Base-by-base conservation (phyloP, 2,329 filamentous ascomycete genomes). In the Xylaria polymorpha region DNA sequence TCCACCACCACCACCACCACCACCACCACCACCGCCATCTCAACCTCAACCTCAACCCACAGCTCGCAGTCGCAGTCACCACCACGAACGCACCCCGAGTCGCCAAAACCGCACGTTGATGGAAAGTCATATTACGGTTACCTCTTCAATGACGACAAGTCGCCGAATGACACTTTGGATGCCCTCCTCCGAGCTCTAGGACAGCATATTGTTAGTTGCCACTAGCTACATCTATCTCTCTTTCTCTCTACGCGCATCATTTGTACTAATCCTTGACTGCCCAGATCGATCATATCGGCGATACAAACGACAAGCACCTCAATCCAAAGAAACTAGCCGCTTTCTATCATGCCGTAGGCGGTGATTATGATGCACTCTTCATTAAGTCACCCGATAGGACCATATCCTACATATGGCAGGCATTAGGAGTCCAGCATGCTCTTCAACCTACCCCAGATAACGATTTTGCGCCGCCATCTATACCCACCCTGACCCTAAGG, bases 391-490 rank as follows among this genome's bases (percentile, higher is more conserved):
- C 92, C 22, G 83, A 90, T 69, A 83, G 89, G 44, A 91, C 91
- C 51, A 90, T 99, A 71, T 96, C 94, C 35, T 97, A 94, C 82
- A 96, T 98, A 72, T 98, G 97, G 85, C 92, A 94, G 77, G 92
- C 92, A 8, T 88, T 97, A 61, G 96, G 95, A 74, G 98, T 95
- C 79, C 92, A 94, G 75, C 95, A 98, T 81, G 90, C 90, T 59
- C 85, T 98, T 35, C 67, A 70, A 20, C 92, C 97, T 74, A 93
- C 93, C 0, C 88, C 88, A 57, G 87, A 89, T 46, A 86, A 90
- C 74, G 88, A 93, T 71, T 98, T 92, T 78, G 87, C 87, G 3
- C 84, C 90, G 0, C 96, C 95, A 0, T 90, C 87, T 0, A 87
- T 98, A 50, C 96, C 96, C 0, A 93, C 94, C 15, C 83, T 99